Evolutionary conservation across 2,329 filamentous ascomycete genomes (phyloP), one percentile per base, ranked within the genome.

Genomic region (Diaporthe sp.): DNA sequence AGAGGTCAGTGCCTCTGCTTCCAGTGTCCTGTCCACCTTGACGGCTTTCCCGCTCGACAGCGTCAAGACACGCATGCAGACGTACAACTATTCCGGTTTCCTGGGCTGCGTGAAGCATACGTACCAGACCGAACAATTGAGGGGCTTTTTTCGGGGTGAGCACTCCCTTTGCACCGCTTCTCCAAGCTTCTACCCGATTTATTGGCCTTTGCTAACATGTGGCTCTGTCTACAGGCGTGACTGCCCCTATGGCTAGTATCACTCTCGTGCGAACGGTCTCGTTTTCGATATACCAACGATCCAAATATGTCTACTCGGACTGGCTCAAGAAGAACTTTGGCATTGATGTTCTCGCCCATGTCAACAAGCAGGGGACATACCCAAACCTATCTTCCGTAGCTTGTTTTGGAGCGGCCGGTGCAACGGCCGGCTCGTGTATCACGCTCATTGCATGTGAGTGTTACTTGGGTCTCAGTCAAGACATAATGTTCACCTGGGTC

Each of bases 51-150:
- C 95, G 31, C 90, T 97, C 79, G 95, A 97, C 83, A 96, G 95
- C 80, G 93, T 96, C 82, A 97, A 97, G 88, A 96, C 94, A 74
- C 94, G 95, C 81, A 95, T 97, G 92, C 95, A 97, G 87, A 94
- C 94, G 78, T 96, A 97, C 85, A 92, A 93, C 78, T 96, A 94
- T 85, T 88, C 90, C 78, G 94, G 90, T 79, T 95, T 94, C 83
- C 84, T 90, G 81, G 92, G 95, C 83, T 96, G 94, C 82, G 91
- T 95, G 70, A 89, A 88, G 77, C 90, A 94, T 79, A 96, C 94
- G 13, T 97, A 97, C 84, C 89, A 88, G 76, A 92, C 88, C 8
- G 95, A 97, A 85, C 93, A 93, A 46, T 84, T 92, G 53, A 87
- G 89, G 67, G 94, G 95, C 37, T 97, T 97, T 87, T 97, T 96